Percentiles rank a stretch among this genome's conserved stretches.
Conservation (phyloP, 1,139 yeast genomes). For the Kodamaea derodonti region DNA sequence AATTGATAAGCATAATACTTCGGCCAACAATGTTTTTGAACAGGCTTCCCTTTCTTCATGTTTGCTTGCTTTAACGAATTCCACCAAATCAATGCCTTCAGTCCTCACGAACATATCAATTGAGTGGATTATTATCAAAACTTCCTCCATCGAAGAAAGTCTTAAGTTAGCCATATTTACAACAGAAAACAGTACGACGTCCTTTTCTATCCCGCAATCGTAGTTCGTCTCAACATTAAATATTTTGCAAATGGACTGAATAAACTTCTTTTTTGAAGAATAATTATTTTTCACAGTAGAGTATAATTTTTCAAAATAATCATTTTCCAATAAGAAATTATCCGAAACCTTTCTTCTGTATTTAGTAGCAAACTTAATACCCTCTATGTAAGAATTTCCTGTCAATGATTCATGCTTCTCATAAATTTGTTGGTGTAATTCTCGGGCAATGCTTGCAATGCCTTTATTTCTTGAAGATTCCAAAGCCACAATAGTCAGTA, state of each 20-base stretch:
- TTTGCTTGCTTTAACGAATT: too few species aligned
- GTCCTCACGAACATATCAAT: conserved; percentile 17
- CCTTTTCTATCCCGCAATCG: conserved; percentile 13
- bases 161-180: conserved; percentile 36
- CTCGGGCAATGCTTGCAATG: conserved; percentile 47
- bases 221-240: conserved; percentile 13
- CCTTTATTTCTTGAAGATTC: conserved; percentile 48
- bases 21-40: conserved; percentile 14
- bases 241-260: conserved; percentile 23
- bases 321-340: conserved; percentile 15
- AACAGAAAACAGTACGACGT: conserved; percentile 31
- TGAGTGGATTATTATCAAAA: conserved; percentile 13
- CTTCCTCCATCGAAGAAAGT: conserved; percentile 41
- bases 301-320: conserved; percentile 32
- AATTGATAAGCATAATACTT: conserved; percentile 18
- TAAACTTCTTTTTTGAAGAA: conserved; percentile 46
- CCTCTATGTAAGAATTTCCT: conserved; percentile 62
- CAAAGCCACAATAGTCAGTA: conserved; percentile 67
- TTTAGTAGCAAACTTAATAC: conserved; percentile 52
- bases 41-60: not conserved
- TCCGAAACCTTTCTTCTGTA: conserved; percentile 33
- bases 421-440: conserved; percentile 52
- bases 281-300: conserved; percentile 39
- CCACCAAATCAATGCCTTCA: conserved; percentile 34
- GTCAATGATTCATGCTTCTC: conserved; percentile 69